Conservation (phyloP, 495 filamentous ascomycete genomes). For the Paragyromitra xinjiangensis region DNA sequence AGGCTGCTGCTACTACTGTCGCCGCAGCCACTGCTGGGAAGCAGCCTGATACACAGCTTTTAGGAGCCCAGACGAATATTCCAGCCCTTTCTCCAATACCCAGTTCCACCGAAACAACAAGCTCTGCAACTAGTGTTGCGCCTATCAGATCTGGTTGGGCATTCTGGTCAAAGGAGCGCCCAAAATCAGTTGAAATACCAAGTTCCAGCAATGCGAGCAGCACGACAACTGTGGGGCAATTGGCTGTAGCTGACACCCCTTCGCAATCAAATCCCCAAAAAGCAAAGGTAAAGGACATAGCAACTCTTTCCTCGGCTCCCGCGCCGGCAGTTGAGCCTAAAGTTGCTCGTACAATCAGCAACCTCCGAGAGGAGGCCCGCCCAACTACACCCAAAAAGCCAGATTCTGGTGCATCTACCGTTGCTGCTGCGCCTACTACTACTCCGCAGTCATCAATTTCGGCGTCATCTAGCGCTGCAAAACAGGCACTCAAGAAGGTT, state of each 20-base stretch:
- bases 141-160: constrained; percentile 46
- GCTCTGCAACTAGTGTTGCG: constrained; percentile 24
- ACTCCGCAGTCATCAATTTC: constrained; percentile 38
- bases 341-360: constrained; percentile 35
- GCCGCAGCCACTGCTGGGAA: background rate
- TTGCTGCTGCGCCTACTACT: constrained; percentile 3
- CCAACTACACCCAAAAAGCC: constrained; percentile 34
- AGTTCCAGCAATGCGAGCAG: constrained; percentile 31
- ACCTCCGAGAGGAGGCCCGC: constrained; percentile 48
- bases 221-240: constrained; percentile 45
- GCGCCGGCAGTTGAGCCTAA: constrained; percentile 38
- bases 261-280: constrained; percentile 54
- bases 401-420: constrained; percentile 29
- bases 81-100: constrained; percentile 27
- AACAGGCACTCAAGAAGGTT: constrained; percentile 47
- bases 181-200: constrained; percentile 19
- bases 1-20: background rate
- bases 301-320: constrained; percentile 8
- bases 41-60: constrained; percentile 36
- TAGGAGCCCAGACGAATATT: constrained; percentile 38
- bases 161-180: constrained; percentile 53
- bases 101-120: constrained; percentile 22
- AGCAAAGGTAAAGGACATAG: constrained; percentile 51
- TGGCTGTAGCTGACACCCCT: constrained; percentile 50
- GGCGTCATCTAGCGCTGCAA: constrained; percentile 32